Evolutionary conservation across 192 early-diverging fungal species (phyloP).

Genomic region (Umbelopsis isabellina): DNA sequence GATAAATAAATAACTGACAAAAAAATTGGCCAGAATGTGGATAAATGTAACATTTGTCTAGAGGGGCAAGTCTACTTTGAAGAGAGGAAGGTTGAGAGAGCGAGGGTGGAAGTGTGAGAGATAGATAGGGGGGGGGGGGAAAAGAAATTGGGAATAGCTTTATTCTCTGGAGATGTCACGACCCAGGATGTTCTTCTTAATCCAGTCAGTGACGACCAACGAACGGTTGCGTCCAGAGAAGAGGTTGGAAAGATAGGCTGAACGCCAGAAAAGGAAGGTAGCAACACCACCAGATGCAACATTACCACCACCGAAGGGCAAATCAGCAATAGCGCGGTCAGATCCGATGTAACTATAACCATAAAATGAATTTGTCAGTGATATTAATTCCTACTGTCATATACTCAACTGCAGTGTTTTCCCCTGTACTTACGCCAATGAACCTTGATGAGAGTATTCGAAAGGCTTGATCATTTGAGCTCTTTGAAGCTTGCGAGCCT

Average conservation of each 20-base stretch:
- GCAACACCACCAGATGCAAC: slow-evolving; percentile 68
- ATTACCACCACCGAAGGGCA: slow-evolving; percentile 77
- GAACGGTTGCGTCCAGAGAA: slow-evolving; percentile 84
- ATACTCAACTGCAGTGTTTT: background rate
- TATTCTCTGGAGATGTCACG: slow-evolving; percentile 92
- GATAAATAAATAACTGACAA: slow-evolving; percentile 10
- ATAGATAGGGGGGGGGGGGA: no score
- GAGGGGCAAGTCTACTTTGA: background rate
- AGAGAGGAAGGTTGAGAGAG: background rate
- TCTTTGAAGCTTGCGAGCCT: slow-evolving; percentile 35
- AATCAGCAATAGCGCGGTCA: slow-evolving; percentile 94
- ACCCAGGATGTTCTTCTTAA: slow-evolving; percentile 88
- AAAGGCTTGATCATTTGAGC: slow-evolving; percentile 61
- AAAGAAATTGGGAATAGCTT: slow-evolving; percentile 13
- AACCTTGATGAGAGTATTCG: slow-evolving; percentile 85
- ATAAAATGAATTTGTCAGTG: background rate
- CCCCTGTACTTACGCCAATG: slow-evolving; percentile 58
- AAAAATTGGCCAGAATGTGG: background rate
- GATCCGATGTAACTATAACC: slow-evolving; percentile 74
- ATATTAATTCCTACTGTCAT: background rate
- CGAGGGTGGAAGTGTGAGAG: no score
- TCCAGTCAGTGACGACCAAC: slow-evolving; percentile 89
- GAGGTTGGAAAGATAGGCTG: slow-evolving; percentile 74
- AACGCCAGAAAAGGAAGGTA: slow-evolving; percentile 80
- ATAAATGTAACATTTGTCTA: background rate